Evolutionary conservation across 139 green algal species (phyloP), one percentile per base, ranked within the genome.

Genomic region (Nannochloris sp.): DNA sequence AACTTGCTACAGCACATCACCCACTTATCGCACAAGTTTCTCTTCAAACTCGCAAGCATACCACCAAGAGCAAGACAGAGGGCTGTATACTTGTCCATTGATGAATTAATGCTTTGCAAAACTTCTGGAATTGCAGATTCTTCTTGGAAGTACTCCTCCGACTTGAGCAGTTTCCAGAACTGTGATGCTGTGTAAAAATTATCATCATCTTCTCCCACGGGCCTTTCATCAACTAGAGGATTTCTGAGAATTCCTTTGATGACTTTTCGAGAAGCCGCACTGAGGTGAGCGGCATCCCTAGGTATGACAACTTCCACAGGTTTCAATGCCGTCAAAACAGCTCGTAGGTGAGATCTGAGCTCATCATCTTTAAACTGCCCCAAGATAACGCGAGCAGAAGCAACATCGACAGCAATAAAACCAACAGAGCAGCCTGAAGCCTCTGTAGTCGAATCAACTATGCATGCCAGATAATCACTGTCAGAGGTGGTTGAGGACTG

Each of bases 231-330:
- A n/a, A 59, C 21, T 44, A 44, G 58, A 8, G 72, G 62, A 50
- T 71, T 59, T 3, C 71, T 50, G 18, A 85, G 61, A 5, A 64
- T 57, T 37, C 48, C 68, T 3, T 54, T 51, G 34, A 85, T 60
- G 71, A 15, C 73, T 66, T 54, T 64, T 27, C 9, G 80, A 76
- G 46, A 68, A 64, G 44, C 29, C 16, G 10, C 44, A 63, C 61
- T 71, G 18, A 87, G 63, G 31, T 56, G 57, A 27, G 12, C 14
- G 19, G 18, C 23, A 21, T 37, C 67, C 3, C 60, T 46, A 3
- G 70, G 63, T 23, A 91, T 60, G 36, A 97, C 75, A 61, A 97
- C 51, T 76, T 97, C 91, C 21, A 83, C 80, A 0, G 90, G 90
- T 43, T 81, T 81, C 36, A 96, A 63, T 4, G 67, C 69, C 1